phyloP scores from a whole-genome alignment of 768 basidiomycete genomes.

The Symmetrospora coprosmae region DNA sequence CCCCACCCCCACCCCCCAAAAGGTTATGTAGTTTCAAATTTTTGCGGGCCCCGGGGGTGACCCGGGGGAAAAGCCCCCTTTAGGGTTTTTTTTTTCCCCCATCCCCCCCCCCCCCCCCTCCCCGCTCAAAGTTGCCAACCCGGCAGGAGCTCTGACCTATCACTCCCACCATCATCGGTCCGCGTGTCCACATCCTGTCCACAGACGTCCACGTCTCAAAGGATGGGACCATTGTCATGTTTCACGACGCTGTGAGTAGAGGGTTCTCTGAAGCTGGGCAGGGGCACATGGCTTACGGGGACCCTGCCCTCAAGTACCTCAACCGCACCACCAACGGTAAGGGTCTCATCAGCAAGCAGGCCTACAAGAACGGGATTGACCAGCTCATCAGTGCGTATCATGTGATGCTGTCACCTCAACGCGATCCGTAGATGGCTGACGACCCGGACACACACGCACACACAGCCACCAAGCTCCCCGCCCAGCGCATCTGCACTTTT shows the following conservation, averaged over 20 bases:
- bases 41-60: too few species aligned
- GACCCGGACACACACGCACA: neutral
- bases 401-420: constrained; percentile 28
- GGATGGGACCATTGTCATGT: constrained; percentile 82
- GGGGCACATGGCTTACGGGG: neutral
- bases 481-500: constrained; percentile 80
- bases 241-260: constrained; percentile 68
- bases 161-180: neutral
- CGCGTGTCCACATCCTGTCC: neutral
- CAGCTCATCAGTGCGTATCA: constrained; percentile 50
- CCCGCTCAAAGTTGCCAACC: neutral
- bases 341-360: constrained; percentile 52
- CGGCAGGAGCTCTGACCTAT: constrained; percentile 1
- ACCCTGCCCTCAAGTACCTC: constrained; percentile 41
- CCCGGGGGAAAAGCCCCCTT: too few species aligned
- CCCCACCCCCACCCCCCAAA: too few species aligned
- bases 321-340: constrained; percentile 67
- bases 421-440: neutral
- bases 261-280: constrained; percentile 25
- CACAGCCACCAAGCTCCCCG: constrained; percentile 37
- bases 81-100: neutral
- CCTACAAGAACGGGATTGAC: constrained; percentile 60
- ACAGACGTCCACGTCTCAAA: constrained; percentile 87
- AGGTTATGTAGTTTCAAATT: too few species aligned
- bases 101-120: neutral